Evolutionary conservation across 345 rosid species (phyloP).

Genomic region (Ceriops zippeliana): DNA sequence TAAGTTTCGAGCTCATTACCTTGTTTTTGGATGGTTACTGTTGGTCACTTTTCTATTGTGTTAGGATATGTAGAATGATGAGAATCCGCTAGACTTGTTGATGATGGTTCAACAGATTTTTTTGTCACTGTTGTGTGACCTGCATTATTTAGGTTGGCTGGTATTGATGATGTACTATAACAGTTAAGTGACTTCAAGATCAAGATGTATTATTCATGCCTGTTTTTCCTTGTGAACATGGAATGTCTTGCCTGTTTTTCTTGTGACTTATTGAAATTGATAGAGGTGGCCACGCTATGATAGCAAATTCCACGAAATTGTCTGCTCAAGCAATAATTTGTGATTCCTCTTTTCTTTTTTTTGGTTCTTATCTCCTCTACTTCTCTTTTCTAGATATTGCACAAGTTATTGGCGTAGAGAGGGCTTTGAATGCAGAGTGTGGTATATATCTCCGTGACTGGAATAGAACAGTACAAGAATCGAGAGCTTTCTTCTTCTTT

Average conservation of each 20-base stretch:
- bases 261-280: not conserved
- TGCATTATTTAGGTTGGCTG: too few species aligned
- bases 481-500: not conserved
- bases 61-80: too few species aligned
- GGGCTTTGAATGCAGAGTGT: too few species aligned
- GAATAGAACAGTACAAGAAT: too few species aligned
- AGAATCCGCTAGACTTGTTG: not conserved
- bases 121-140: too few species aligned
- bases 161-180: too few species aligned
- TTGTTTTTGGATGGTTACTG: not conserved
- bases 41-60: not conserved
- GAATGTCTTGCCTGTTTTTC: not conserved
- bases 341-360: not conserved
- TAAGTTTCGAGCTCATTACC: slow-evolving; percentile 26
- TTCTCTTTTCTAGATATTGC: not conserved
- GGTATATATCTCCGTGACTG: too few species aligned
- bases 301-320: not conserved
- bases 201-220: not conserved
- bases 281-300: too few species aligned
- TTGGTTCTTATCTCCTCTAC: not conserved
- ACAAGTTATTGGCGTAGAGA: too few species aligned
- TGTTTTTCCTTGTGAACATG: not conserved
- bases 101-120: not conserved
- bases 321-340: not conserved
- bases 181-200: not conserved